These are phyloP conservation scores for Aphanomyces stellatus DNA, from an alignment of 352 stramenopile species.

Conservation along the genomic window DNA sequence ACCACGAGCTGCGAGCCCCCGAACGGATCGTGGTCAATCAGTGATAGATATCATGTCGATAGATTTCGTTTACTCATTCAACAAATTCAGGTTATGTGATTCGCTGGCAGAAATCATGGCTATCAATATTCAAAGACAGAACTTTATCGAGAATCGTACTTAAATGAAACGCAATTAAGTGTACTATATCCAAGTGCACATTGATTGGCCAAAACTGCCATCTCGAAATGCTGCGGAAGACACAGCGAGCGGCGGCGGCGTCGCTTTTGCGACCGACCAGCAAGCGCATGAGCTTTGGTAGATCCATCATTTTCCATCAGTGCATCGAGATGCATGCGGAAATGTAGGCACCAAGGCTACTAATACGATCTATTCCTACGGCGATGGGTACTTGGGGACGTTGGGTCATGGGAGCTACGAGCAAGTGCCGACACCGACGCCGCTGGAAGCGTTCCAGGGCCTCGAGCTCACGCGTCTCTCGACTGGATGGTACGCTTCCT, in stretches of 20 bases:
- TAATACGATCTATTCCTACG: constrained; percentile 54
- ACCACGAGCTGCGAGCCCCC: no score
- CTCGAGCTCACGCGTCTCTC: constrained; percentile 55
- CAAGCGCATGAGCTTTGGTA: no score
- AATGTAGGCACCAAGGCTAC: background rate
- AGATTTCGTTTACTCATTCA: no score
- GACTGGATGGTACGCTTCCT: constrained; percentile 36
- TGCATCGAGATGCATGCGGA: no score
- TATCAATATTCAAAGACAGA: background rate
- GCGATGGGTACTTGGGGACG: constrained; percentile 64
- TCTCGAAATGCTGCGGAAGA: background rate
- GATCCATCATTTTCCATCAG: no score
- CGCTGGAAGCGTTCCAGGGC: constrained; percentile 33
- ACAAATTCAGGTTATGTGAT: no score
- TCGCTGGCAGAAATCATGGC: background rate
- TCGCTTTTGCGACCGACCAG: no score
- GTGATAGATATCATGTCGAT: no score
- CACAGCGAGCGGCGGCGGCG: no score
- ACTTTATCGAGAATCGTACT: background rate
- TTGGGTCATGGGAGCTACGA: constrained; percentile 63
- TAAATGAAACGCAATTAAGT: background rate
- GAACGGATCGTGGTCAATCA: no score
- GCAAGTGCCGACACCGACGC: constrained; percentile 35
- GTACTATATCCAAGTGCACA: background rate
- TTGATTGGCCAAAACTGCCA: background rate